Evolutionary conservation across 768 basidiomycete genomes (phyloP).

Genomic region (Crucibulum laeve): DNA sequence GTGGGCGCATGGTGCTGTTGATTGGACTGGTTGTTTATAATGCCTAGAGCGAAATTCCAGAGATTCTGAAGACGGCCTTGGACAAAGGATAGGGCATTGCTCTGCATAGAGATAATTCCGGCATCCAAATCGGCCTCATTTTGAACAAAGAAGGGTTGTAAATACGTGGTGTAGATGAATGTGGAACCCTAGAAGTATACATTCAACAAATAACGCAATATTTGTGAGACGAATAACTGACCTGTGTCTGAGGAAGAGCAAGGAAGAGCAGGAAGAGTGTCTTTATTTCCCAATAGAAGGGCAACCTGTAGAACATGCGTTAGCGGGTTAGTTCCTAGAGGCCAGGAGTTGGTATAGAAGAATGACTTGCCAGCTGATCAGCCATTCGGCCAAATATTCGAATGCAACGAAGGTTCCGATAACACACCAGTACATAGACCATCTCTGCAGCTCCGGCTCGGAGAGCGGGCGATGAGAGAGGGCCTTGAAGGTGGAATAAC

Average conservation of each 20-base stretch:
- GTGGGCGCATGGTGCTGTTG: conserved; percentile 16
- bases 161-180: conserved; percentile 55
- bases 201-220: conserved; percentile 4
- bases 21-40: conserved; percentile 34
- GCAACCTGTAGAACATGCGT: conserved; percentile 47
- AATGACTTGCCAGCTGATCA: conserved; percentile 57
- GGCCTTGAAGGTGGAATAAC: conserved; percentile 65
- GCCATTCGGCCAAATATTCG: conserved; percentile 59
- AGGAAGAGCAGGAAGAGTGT: conserved; percentile 67
- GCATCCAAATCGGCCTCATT: conserved; percentile 62
- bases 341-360: conserved; percentile 4
- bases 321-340: neutral
- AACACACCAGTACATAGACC: conserved; percentile 63
- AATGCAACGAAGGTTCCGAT: conserved; percentile 56
- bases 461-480: conserved; percentile 46
- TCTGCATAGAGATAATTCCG: conserved; percentile 49
- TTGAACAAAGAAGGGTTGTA: conserved; percentile 55
- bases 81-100: conserved; percentile 49
- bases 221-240: conserved; percentile 17
- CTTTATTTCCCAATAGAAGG: conserved; percentile 74
- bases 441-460: conserved; percentile 51
- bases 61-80: conserved; percentile 45
- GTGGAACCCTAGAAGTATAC: conserved; percentile 64
- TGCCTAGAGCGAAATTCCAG: conserved; percentile 40
- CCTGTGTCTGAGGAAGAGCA: conserved; percentile 67